Percentiles rank a stretch among this genome's conserved stretches.
These are phyloP conservation scores for Silybum marianum DNA, from an alignment of 129 eudicot genomes.

Conservation along the genomic window DNA sequence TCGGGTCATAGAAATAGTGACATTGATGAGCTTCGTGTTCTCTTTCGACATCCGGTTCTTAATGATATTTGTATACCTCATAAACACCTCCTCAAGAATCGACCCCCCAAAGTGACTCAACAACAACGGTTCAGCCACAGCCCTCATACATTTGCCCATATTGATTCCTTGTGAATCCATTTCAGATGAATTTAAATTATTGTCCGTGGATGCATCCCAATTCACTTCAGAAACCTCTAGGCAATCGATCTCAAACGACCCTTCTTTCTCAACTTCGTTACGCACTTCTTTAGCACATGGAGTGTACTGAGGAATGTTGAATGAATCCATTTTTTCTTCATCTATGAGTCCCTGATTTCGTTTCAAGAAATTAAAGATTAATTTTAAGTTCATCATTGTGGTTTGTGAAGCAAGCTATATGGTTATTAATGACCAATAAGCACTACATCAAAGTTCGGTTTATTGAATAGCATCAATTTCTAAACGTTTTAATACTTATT, in stretches of 20 bases:
- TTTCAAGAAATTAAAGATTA: background rate
- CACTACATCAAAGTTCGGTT: background rate
- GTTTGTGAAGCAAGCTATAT: background rate
- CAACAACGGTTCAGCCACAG: constrained; percentile 48
- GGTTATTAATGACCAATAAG: background rate
- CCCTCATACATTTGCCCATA: constrained; percentile 40
- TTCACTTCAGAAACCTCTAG: constrained; percentile 23
- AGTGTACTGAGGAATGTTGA: constrained; percentile 41
- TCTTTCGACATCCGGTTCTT: constrained; percentile 25
- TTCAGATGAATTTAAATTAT: background rate
- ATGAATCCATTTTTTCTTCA: constrained; percentile 46
- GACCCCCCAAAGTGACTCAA: constrained; percentile 41
- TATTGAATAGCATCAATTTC: too few relatives aligned
- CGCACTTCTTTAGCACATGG: constrained; percentile 40
- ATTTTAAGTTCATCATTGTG: background rate
- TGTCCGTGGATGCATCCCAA: constrained; percentile 29
- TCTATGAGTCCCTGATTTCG: constrained; percentile 36
- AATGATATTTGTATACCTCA: constrained; percentile 19
- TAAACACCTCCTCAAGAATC: constrained; percentile 38
- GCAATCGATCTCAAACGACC: constrained; percentile 38
- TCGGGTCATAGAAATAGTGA: constrained; percentile 36
- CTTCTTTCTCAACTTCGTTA: constrained; percentile 38
- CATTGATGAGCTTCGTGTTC: constrained; percentile 37
- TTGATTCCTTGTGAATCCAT: constrained; percentile 17
- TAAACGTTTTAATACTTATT: too few relatives aligned